Evolutionary conservation across 495 filamentous ascomycete species (phyloP), one percentile per base, ranked within the genome.

Genomic region (Neurospora sublineolata): DNA sequence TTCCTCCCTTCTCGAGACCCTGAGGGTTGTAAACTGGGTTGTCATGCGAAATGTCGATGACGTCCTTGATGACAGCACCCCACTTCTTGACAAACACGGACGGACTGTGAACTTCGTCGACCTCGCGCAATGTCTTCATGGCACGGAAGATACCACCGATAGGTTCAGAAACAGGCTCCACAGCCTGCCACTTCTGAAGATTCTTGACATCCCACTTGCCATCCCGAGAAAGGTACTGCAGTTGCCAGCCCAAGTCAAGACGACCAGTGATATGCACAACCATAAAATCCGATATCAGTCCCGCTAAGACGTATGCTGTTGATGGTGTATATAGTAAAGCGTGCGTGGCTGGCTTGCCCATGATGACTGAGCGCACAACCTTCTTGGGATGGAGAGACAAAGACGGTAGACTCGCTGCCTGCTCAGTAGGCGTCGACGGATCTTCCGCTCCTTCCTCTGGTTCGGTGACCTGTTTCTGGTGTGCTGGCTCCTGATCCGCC

Each of bases 191-290:
- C 75, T 97, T 97, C 71, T 85, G 89, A 14, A 97, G 87, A 79
- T 98, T 98, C 83, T 98, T 97, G 72, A 98, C 92, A 78, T 97
- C 94, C 94, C 94, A 97, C 82, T 98, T 98, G 14, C 94, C 94
- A 70, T 92, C 92, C 3, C 89, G 92, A 42, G 90, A 91, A 33
- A 98, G 87, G 78, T 93, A 88, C 75, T 93, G 90, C 20, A 97
- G 83, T 81, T 98, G 94, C 94, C 94, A 98, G 18, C 90, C 92
- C 6, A 94, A 87, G 8, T 87, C 89, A 20, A 98, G 86, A 6
- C 92, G 91, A 68, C 89, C 84, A 60, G 93, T 93, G 71, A 97
- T 81, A 72, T 94, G 87, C 18, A 86, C 82, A 36, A 86, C 83
- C 46, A 98, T 84, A 75, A 97, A 97, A 73, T 92, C 88, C 27